Base-by-base conservation (phyloP, 73 alveolate genomes). In the Tetrahymena malaccensis region DNA sequence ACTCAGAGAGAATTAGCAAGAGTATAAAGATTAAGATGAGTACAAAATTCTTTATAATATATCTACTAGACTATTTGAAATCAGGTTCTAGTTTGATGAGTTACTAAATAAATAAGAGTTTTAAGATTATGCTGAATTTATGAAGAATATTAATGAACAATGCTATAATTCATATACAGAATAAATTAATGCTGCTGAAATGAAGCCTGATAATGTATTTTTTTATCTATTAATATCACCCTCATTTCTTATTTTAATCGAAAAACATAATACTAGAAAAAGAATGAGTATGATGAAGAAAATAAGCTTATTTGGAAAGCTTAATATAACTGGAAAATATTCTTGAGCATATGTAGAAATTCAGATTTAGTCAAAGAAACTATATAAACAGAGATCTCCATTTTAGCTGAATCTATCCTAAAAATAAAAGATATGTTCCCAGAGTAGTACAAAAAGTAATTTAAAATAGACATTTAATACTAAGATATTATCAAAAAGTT, bases 331-430 rank as follows among this genome's bases (percentile, higher is more conserved):
- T 95, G 97, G 97, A 84, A 70, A 37, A 33, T 85, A 31, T 95
- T 95, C 94, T 95, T 95, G 27, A 94, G 93, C 13, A 50, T 89
- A 34, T 95, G 97, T 34, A 94, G 94, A 38, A 43, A 95, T 27
- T 43, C 95, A 50, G 38, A 95, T 6, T 50, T 89, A 1, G 58
- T 95, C 27, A 70, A 85, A 35, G 94, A 85, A 19, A 35, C 93
- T 9, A 85, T 89, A 27, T 33, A 95, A 21, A 34, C 35, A 34
- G 97, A 95, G 89, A 43, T 95, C 10, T 56, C 83, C 13, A 89
- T 94, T 19, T 55, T 95, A 25, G 95, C 97, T 8, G 55, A 57
- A 34, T 94, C 97, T 15, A 95, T 95, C 10, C 55, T 43, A 34
- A 93, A 89, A 19, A 85, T 95, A 21, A 93, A 95, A 43, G 94